Evolutionary conservation across 225 moss, liverwort and hornwort species (phyloP).

Genomic region (Anthoceros angustus): DNA sequence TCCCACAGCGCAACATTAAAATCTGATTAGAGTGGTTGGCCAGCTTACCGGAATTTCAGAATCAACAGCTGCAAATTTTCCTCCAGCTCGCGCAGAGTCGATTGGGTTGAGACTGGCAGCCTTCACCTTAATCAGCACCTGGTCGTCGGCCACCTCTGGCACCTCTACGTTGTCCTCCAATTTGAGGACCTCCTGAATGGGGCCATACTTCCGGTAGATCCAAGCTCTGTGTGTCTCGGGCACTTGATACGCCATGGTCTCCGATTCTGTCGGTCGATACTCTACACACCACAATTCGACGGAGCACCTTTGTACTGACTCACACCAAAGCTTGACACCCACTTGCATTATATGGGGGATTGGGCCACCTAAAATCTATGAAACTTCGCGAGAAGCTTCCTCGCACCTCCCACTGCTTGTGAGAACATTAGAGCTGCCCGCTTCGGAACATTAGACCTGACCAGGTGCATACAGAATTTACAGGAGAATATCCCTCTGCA

Average conservation of each 20-base stretch:
- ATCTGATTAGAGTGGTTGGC: neutral
- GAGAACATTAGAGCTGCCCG: too few species aligned
- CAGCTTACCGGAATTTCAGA: slow-evolving; percentile 47
- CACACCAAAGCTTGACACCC: too few species aligned
- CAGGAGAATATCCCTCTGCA: too few species aligned
- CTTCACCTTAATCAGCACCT: slow-evolving; percentile 55
- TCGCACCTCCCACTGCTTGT: too few species aligned
- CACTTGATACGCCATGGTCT: neutral
- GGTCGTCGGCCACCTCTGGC: slow-evolving; percentile 36
- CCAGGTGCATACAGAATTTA: too few species aligned
- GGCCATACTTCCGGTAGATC: slow-evolving; percentile 60
- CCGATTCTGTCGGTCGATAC: too few species aligned
- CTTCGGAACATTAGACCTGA: too few species aligned
- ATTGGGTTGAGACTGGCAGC: slow-evolving; percentile 78
- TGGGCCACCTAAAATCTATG: too few species aligned
- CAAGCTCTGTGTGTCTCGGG: slow-evolving; percentile 39
- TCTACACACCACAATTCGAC: too few species aligned
- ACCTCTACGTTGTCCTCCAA: slow-evolving; percentile 35
- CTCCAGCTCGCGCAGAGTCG: slow-evolving; percentile 38
- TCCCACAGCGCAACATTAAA: neutral
- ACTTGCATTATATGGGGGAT: too few species aligned
- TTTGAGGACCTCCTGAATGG: slow-evolving; percentile 35
- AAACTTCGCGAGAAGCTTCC: too few species aligned
- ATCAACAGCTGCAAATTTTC: slow-evolving; percentile 40
- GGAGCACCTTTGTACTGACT: too few species aligned